These are phyloP conservation scores for Talaromyces liani DNA, from an alignment of 495 filamentous ascomycete species.

Conservation along the genomic window DNA sequence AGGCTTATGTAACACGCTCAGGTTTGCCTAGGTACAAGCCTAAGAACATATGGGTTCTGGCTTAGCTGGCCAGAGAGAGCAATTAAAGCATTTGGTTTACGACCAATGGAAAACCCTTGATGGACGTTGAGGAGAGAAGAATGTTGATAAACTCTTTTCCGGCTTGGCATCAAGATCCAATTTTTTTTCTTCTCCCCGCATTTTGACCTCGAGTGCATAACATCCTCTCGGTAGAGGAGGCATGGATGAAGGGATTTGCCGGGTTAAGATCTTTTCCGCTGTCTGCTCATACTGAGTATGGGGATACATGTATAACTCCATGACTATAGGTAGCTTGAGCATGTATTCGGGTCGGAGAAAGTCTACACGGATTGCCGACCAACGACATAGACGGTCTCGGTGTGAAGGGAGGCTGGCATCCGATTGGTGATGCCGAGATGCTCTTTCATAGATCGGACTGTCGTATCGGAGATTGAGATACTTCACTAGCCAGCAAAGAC, in stretches of 20 bases:
- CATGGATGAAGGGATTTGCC: background rate
- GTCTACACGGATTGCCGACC: background rate
- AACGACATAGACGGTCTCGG: background rate
- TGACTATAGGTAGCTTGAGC: background rate
- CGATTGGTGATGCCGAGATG: background rate
- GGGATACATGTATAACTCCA: background rate
- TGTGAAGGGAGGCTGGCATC: background rate
- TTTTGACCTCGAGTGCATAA: background rate
- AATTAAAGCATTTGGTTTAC: background rate
- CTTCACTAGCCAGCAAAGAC: background rate
- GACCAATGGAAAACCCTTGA: background rate
- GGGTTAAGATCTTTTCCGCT: background rate
- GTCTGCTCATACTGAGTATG: background rate
- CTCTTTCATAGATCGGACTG: background rate
- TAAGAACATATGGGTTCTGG: background rate
- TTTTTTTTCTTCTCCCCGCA: constrained; percentile 1
- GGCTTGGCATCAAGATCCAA: background rate
- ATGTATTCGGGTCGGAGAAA: background rate
- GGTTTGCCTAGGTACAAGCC: background rate
- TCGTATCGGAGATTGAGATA: background rate
- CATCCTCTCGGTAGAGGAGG: background rate
- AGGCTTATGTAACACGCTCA: background rate
- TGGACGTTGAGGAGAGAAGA: background rate
- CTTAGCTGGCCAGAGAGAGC: background rate
- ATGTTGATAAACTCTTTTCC: constrained; percentile 3